phyloP scores from a whole-genome alignment of 164 flowering plant species.

The Vitis labrusca region DNA sequence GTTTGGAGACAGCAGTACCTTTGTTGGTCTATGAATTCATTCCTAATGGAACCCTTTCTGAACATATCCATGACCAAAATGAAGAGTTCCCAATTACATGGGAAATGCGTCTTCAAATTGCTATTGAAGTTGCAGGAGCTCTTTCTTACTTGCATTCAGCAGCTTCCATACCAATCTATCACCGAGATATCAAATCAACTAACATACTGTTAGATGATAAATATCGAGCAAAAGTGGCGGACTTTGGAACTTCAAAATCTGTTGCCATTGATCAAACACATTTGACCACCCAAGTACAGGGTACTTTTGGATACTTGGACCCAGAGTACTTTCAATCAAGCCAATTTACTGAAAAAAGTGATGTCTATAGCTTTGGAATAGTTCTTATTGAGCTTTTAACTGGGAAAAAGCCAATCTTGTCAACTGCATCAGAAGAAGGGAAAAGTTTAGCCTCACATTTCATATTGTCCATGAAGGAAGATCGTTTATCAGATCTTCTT shows the following conservation, averaged over 20 bases:
- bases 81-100: slow-evolving; percentile 9
- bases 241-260: slow-evolving; percentile 20
- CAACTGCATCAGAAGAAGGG: slow-evolving; percentile 4
- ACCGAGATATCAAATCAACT: slow-evolving; percentile 19
- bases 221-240: slow-evolving; percentile 7
- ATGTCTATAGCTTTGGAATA: slow-evolving; percentile 21
- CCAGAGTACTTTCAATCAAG: slow-evolving; percentile 24
- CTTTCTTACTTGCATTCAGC: slow-evolving; percentile 5
- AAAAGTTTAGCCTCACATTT: slow-evolving; percentile 19
- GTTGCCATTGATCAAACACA: slow-evolving; percentile 15
- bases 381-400: slow-evolving; percentile 27
- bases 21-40: slow-evolving; percentile 22
- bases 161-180: slow-evolving; percentile 13
- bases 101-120: slow-evolving; percentile 19
- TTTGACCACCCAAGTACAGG: slow-evolving; percentile 13
- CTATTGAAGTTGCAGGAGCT: slow-evolving; percentile 9
- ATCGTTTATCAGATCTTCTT: slow-evolving; percentile 14
- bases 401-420: slow-evolving; percentile 17
- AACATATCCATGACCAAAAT: slow-evolving; percentile 12
- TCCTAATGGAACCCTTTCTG: slow-evolving; percentile 21
- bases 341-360: slow-evolving; percentile 14
- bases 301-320: slow-evolving; percentile 22
- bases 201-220: slow-evolving; percentile 10
- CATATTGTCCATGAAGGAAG: slow-evolving; percentile 13
- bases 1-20: slow-evolving; percentile 24